Percentiles rank a stretch among this genome's conserved stretches.
Conservation (phyloP, 176 grass and related monocot genomes). For the Musa beccarii region DNA sequence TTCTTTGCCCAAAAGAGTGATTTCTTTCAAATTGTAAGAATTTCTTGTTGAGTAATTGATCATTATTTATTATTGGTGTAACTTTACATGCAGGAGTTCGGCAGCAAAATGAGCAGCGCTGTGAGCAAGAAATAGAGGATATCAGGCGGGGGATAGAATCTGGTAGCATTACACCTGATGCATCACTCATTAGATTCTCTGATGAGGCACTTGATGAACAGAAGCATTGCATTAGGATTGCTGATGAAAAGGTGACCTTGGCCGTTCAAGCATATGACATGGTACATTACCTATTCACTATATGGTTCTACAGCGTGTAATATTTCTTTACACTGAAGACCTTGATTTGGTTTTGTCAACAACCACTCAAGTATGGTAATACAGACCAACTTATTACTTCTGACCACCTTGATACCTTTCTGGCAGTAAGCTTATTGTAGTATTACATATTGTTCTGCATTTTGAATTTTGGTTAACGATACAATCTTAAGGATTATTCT, state of each 20-base stretch:
- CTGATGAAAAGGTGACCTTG: conserved; percentile 98
- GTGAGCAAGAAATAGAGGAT: conserved; percentile 90
- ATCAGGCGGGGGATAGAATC: conserved; percentile 72
- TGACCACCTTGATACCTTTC: not conserved
- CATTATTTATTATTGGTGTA: conserved; percentile 5
- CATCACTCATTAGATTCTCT: conserved; percentile 78
- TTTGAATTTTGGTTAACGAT: not conserved
- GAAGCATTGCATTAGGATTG: conserved; percentile 92
- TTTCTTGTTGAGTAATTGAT: not conserved
- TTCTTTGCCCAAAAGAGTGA: not conserved
- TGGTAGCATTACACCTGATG: conserved; percentile 59
- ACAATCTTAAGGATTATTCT: too few species aligned
- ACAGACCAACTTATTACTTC: too few species aligned
- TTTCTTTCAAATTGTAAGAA: conserved; percentile 15
- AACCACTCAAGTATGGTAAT: not conserved
- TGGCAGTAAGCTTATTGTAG: not conserved
- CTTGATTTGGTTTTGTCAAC: not conserved
- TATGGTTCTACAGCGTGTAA: not conserved
- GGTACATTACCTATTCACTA: conserved; percentile 29
- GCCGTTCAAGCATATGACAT: conserved; percentile 94
- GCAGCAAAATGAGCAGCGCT: conserved; percentile 81
- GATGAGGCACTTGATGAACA: conserved; percentile 85
- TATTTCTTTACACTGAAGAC: not conserved
- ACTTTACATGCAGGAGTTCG: conserved; percentile 57
- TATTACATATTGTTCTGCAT: not conserved